Evolutionary conservation across 805 yeast species (phyloP), one percentile per base, ranked within the genome.

Genomic region (Alloascoidea africana): DNA sequence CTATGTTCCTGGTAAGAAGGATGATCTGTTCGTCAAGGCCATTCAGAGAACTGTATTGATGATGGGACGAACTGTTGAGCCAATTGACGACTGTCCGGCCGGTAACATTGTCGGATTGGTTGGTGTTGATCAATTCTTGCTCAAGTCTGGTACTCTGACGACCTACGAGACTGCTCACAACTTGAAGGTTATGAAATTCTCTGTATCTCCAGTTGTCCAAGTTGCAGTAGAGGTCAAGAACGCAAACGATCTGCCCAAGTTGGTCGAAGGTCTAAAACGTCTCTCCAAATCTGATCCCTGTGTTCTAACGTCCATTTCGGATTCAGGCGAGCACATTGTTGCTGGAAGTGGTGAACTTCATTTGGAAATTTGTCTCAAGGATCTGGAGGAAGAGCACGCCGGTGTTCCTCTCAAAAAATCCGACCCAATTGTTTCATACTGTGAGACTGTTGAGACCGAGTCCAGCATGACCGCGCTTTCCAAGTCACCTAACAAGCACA

Each of bases 291-390:
- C 97, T 48, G 98, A 89, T 69, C 98, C 98, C 63, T 89, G 97
- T 78, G 97, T 91, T 55, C 71, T 84, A 66, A 68, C 82, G 60
- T 59, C 60, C 65, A 87, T 89, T 74, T 63, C 78, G 54, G 89
- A 77, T 69, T 76, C 96, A 52, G 98, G 98, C 85, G 97, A 89
- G 76, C 97, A 89, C 73, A 77, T 91, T 70, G 97, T 89, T 67
- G 97, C 97, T 59, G 94, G 94, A 71, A 85, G 97, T 58, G 98
- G 98, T 84, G 98, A 89, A 75, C 81, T 89, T 68, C 98, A 89
- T 68, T 77, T 89, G 75, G 98, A 89, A 73, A 89, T 89, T 69
- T 91, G 97, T 76, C 70, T 89, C 65, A 63, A 66, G 57, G 98
- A 89, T 70, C 79, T 89, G 65, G 93, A 86, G 73, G 76, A 91